Base-by-base conservation (phyloP, 257 asterid species). In the Ballota nigra region DNA sequence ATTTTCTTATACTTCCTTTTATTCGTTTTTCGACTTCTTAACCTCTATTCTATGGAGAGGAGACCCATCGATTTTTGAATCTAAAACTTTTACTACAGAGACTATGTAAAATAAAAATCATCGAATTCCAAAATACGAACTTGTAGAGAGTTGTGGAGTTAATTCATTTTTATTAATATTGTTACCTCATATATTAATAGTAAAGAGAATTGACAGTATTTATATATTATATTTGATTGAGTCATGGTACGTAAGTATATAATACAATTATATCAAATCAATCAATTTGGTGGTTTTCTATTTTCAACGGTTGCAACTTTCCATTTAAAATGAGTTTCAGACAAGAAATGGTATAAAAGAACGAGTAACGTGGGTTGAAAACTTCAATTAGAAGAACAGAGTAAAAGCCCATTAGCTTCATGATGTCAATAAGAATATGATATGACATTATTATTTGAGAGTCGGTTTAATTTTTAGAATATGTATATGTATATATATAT, bases 301-400 rank as follows among this genome's bases (percentile, higher is more conserved):
- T 47, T 47, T 47, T 45, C 69, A 29, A 60, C 69, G 60, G 68
- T 6, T 61, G 28, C 62, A 71, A 29, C 47, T 45, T 16, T 16
- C 16, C 40, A 19, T 60, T 18, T 20, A 16, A 52, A 26, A 70
- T 2, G 18, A 31, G 3, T 49, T 63, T 24, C n/a, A 70, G 47
- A 41, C 51, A 16, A 41, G 75, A 29, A 61, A 28, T 13, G 41
- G 5, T 20, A n/a, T 36, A 72, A 43, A 60, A 26, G 75, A 60
- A 75, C 62, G 20, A 53, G 67, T 20, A 71, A 47, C 41, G 20
- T 20, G 38, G 63, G 22, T 72, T 61, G 61, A 60, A 60, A 47
- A 47, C 33, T 26, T 58, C 59, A 69, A 56, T 13, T 24, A 52
- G 1, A 53, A 31, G n/a, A 7, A 47, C 3, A 5, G 55, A 47